A percentile compares a stretch with the other conserved stretches of the same genome.
Evolutionary conservation across 192 early-diverging fungal genomes (phyloP).

Genomic region (Linderina pennispora): DNA sequence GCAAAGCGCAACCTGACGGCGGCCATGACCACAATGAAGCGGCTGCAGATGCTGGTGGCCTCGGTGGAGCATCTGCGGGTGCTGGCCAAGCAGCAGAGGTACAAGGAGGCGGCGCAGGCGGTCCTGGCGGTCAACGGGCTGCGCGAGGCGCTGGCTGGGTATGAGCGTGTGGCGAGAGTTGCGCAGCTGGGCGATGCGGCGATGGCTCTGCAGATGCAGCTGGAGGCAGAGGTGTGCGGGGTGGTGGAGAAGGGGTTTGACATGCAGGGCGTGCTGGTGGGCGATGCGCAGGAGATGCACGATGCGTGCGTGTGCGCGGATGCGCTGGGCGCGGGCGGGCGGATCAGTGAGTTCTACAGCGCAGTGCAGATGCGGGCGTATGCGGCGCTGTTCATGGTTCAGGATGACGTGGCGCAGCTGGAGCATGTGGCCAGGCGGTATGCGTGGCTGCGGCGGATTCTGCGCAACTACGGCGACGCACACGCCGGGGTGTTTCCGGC

Average conservation of each 20-base stretch:
- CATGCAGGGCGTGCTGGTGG: conserved; percentile 52
- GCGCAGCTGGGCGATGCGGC: conserved; percentile 61
- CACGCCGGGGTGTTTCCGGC: conserved; percentile 77
- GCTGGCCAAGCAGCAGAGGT: conserved; percentile 62
- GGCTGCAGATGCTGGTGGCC: conserved; percentile 83
- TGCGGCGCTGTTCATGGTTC: conserved; percentile 64
- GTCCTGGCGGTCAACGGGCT: conserved; percentile 78
- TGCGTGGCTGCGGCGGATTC: conserved; percentile 85
- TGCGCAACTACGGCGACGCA: conserved; percentile 87
- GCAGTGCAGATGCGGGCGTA: conserved; percentile 80
- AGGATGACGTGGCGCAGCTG: conserved; percentile 71
- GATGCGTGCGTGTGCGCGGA: conserved; percentile 77
- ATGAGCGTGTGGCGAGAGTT: conserved; percentile 70
- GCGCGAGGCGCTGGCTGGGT: conserved; percentile 66
- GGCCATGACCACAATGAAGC: conserved; percentile 73
- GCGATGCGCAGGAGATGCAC: conserved; percentile 49
- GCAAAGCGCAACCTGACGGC: conserved; percentile 86
- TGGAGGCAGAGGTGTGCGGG: conserved; percentile 57
- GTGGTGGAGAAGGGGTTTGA: conserved; percentile 75
- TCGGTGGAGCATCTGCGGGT: conserved; percentile 68
- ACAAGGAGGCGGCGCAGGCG: conserved; percentile 72
- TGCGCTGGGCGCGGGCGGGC: conserved; percentile 60
- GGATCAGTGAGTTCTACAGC: conserved; percentile 63
- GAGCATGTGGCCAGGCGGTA: conserved; percentile 83
- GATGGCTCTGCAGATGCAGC: conserved; percentile 52